phyloP scores from a whole-genome alignment of 108 stramenopile genomes.

The Asterionellopsis glacialis region DNA sequence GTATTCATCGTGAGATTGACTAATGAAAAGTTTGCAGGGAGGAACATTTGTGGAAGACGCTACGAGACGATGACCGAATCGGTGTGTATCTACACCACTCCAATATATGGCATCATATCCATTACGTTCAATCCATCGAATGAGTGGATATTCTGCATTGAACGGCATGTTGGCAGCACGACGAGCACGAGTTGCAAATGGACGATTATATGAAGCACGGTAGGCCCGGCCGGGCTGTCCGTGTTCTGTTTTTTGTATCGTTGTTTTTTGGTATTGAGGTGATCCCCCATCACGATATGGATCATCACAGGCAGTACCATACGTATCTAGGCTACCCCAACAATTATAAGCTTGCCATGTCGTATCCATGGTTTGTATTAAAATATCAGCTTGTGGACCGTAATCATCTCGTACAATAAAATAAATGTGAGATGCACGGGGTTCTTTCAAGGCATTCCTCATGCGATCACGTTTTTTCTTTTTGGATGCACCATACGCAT shows the following conservation, averaged over 20 bases:
- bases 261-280: neutral
- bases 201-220: neutral
- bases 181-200: slow-evolving; percentile 3
- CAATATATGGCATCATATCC: slow-evolving; percentile 7
- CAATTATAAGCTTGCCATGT: slow-evolving; percentile 20
- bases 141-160: slow-evolving; percentile 11
- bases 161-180: too few relatives aligned
- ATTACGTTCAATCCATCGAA: slow-evolving; percentile 16
- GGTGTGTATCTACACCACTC: slow-evolving; percentile 12
- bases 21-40: slow-evolving; percentile 9
- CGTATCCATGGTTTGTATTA: slow-evolving; percentile 8
- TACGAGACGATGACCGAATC: neutral
- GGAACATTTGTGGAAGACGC: neutral
- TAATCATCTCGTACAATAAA: slow-evolving; percentile 15
- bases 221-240: slow-evolving; percentile 2
- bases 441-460: too few relatives aligned
- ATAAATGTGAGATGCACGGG: neutral
- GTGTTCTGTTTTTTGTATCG: neutral
- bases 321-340: slow-evolving; percentile 10
- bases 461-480: too few relatives aligned
- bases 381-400: slow-evolving; percentile 5
- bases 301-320: slow-evolving; percentile 6
- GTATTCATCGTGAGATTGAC: slow-evolving; percentile 19
- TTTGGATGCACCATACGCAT: too few relatives aligned
- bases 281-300: neutral